Conservation (phyloP, 23 red algal species). For the Chondrus crispus region DNA sequence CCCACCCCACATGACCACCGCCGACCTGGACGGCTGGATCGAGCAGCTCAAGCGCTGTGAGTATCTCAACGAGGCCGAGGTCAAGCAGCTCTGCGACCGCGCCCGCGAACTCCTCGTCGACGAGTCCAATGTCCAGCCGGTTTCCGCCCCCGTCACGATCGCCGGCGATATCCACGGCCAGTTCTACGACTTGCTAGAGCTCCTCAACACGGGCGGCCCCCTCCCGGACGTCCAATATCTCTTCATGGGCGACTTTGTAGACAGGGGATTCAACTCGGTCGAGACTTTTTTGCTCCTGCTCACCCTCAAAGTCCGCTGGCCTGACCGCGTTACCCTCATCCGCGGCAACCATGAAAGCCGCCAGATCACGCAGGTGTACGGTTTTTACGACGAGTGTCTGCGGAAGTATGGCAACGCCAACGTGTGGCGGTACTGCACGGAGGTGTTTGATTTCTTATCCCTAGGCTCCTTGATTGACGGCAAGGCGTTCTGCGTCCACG, state of each 20-base stretch:
- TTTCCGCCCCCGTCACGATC: constrained; percentile 88
- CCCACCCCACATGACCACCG: constrained; percentile 32
- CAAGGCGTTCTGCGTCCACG: constrained; percentile 87
- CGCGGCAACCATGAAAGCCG: constrained; percentile 89
- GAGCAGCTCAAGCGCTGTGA: constrained; percentile 93
- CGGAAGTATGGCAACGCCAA: constrained; percentile 92
- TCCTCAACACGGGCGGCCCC: constrained; percentile 83
- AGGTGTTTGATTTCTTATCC: constrained; percentile 88
- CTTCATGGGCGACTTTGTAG: constrained; percentile 97
- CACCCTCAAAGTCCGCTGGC: constrained; percentile 82
- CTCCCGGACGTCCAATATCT: constrained; percentile 83
- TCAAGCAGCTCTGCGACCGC: constrained; percentile 82
- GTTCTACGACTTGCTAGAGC: constrained; percentile 96
- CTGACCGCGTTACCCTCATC: constrained; percentile 80
- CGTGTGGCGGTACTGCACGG: constrained; percentile 92
- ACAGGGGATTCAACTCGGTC: constrained; percentile 86
- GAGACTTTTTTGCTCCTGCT: constrained; percentile 89
- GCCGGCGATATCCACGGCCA: constrained; percentile 98
- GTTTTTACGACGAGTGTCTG: constrained; percentile 96
- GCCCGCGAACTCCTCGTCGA: constrained; percentile 92
- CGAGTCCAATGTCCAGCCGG: constrained; percentile 88
- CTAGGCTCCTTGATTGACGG: constrained; percentile 77
- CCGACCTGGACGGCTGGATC: constrained; percentile 90
- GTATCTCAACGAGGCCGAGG: constrained; percentile 89
- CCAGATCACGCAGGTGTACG: constrained; percentile 96